Conservation (phyloP, 805 yeast genomes). For the Barnettozyma californica region DNA sequence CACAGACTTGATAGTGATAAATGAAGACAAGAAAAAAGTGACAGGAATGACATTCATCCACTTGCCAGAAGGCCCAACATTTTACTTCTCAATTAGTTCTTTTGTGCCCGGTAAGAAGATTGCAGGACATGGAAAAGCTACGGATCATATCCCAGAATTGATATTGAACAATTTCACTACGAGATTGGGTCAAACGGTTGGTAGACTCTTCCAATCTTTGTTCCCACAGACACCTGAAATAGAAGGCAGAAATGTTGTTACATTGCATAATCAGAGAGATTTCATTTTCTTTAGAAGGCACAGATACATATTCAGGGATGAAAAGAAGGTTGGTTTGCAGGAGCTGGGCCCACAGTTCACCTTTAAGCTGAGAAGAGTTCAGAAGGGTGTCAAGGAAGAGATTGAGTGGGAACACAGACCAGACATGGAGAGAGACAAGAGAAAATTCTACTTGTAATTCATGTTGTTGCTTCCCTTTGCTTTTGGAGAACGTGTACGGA, state of each 20-base stretch:
- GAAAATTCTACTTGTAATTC: slow-evolving; percentile 71
- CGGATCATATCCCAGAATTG: slow-evolving; percentile 88
- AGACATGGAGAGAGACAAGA: slow-evolving; percentile 94
- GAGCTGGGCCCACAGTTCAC: slow-evolving; percentile 98
- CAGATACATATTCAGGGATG: slow-evolving; percentile 83
- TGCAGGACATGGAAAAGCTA: slow-evolving; percentile 84
- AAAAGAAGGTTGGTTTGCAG: slow-evolving; percentile 89
- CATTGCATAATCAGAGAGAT: slow-evolving; percentile 95
- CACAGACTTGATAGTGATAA: slow-evolving; percentile 83
- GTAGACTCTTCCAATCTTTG: slow-evolving; percentile 82
- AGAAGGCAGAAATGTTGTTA: slow-evolving; percentile 92
- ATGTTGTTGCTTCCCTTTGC: too few species aligned
- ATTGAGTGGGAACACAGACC: slow-evolving; percentile 95
- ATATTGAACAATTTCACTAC: slow-evolving; percentile 90
- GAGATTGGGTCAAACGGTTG: slow-evolving; percentile 88
- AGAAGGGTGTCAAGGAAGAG: slow-evolving; percentile 87
- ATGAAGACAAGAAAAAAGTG: slow-evolving; percentile 89
- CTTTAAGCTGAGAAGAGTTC: slow-evolving; percentile 78
- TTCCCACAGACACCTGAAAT: slow-evolving; percentile 93
- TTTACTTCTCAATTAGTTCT: slow-evolving; percentile 81
- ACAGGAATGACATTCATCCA: slow-evolving; percentile 92
- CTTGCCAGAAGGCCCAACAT: slow-evolving; percentile 92
- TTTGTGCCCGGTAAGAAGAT: slow-evolving; percentile 70
- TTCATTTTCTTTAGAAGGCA: slow-evolving; percentile 93
- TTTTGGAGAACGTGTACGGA: too few species aligned